Conservation (phyloP, 192 early-diverging fungal species). For the Backusella australiensis region DNA sequence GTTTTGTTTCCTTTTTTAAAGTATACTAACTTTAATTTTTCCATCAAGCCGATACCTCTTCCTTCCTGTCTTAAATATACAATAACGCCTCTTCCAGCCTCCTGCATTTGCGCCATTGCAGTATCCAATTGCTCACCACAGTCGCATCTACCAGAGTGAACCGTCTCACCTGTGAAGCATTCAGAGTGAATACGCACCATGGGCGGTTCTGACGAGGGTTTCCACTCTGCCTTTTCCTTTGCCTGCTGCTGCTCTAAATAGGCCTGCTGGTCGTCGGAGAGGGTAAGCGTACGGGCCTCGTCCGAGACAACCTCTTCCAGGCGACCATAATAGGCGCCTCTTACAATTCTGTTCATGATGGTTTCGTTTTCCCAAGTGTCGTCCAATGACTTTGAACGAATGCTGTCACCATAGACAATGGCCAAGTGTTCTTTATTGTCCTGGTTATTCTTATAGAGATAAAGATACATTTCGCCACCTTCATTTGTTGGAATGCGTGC, state of each 20-base stretch:
- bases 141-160: conserved; percentile 89
- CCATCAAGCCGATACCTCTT: conserved; percentile 88
- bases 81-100: conserved; percentile 86
- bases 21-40: conserved; percentile 79
- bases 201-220: conserved; percentile 42
- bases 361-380: conserved; percentile 64
- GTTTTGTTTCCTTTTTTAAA: no score
- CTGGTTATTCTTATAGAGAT: conserved; percentile 80
- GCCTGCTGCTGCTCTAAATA: conserved; percentile 32
- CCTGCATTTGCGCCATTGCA: conserved; percentile 86
- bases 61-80: conserved; percentile 97
- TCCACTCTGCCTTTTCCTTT: conserved; percentile 20
- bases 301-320: conserved; percentile 43
- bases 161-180: conserved; percentile 96
- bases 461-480: conserved; percentile 75
- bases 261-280: conserved; percentile 14
- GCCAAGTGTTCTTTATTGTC: conserved; percentile 94
- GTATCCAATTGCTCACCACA: conserved; percentile 93
- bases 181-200: conserved; percentile 94
- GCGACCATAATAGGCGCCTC: conserved; percentile 73
- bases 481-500: conserved; percentile 79
- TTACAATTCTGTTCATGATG: conserved; percentile 71
- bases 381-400: conserved; percentile 70
- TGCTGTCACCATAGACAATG: conserved; percentile 87
- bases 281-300: conserved; percentile 16